phyloP scores from a whole-genome alignment of 306 rosid genomes.

The Cyclanthera cordifolia region DNA sequence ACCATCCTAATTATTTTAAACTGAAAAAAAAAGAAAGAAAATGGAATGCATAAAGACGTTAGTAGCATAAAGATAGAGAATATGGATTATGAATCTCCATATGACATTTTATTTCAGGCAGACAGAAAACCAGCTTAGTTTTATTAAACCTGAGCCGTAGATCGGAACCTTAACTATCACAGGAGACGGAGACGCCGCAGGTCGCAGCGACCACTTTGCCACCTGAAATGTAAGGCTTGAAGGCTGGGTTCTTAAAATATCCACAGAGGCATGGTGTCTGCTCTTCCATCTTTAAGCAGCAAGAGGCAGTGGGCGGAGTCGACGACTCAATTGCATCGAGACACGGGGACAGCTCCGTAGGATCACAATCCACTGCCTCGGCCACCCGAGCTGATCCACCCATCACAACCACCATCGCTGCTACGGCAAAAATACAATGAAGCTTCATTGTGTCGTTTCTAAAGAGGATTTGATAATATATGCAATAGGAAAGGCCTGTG shows the following conservation, averaged over 20 bases:
- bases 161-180: slow-evolving; percentile 16
- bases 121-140: not conserved
- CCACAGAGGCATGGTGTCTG: slow-evolving; percentile 54
- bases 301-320: slow-evolving; percentile 23
- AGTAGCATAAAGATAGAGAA: not conserved
- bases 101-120: not conserved
- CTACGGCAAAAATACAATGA: slow-evolving; percentile 15
- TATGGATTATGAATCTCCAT: not conserved
- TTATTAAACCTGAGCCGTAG: not conserved
- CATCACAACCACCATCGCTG: slow-evolving; percentile 6
- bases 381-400: not conserved
- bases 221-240: slow-evolving; percentile 30
- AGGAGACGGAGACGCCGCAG: slow-evolving; percentile 38
- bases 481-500: not conserved
- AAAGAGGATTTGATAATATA: not conserved
- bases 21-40: too few species aligned
- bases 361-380: slow-evolving; percentile 36
- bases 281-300: slow-evolving; percentile 39
- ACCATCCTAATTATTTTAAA: too few species aligned
- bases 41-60: not conserved
- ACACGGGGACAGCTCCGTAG: slow-evolving; percentile 29
- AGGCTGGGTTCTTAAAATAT: slow-evolving; percentile 38
- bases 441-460: slow-evolving; percentile 15
- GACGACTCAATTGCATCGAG: slow-evolving; percentile 18
- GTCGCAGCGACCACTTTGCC: slow-evolving; percentile 28